These are phyloP conservation scores for Pestalotiopsis sp. DNA, from an alignment of 2,329 filamentous ascomycete species.

Conservation along the genomic window DNA sequence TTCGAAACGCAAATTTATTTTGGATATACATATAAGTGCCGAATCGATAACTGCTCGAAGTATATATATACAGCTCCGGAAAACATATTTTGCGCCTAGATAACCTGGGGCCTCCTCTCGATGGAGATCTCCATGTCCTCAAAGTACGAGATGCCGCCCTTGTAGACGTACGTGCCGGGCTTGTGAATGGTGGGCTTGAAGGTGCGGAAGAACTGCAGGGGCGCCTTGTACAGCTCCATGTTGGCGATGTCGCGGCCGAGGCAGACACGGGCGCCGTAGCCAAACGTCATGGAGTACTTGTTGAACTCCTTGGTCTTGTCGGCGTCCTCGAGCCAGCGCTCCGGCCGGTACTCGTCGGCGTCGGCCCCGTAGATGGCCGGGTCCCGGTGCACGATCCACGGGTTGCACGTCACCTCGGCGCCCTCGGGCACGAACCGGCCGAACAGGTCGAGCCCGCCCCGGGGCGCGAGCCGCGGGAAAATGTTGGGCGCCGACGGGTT, in stretches of 20 bases:
- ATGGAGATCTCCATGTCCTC: constrained; percentile 40
- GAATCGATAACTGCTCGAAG: neutral
- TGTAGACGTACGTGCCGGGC: constrained; percentile 36
- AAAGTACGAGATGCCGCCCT: constrained; percentile 42
- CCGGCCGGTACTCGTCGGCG: constrained; percentile 45
- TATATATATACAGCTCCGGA: neutral
- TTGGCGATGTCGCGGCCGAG: constrained; percentile 50
- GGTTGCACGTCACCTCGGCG: constrained; percentile 45
- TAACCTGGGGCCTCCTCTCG: constrained; percentile 11
- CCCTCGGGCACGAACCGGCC: constrained; percentile 34
- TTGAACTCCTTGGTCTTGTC: constrained; percentile 40
- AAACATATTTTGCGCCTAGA: neutral
- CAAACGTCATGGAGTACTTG: constrained; percentile 50
- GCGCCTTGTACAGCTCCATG: constrained; percentile 52
- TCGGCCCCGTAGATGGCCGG: constrained; percentile 40
- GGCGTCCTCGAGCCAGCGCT: constrained; percentile 44
- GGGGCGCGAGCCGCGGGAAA: constrained; percentile 43
- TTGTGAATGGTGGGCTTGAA: constrained; percentile 33
- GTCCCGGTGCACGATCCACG: constrained; percentile 48
- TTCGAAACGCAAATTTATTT: neutral
- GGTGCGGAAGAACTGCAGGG: constrained; percentile 40
- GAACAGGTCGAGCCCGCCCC: constrained; percentile 30
- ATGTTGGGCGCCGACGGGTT: constrained; percentile 51
- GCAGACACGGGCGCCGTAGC: constrained; percentile 48
- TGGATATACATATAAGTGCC: neutral